Evolutionary conservation across 139 green algal species (phyloP).

Genomic region (Chlorella sp.): DNA sequence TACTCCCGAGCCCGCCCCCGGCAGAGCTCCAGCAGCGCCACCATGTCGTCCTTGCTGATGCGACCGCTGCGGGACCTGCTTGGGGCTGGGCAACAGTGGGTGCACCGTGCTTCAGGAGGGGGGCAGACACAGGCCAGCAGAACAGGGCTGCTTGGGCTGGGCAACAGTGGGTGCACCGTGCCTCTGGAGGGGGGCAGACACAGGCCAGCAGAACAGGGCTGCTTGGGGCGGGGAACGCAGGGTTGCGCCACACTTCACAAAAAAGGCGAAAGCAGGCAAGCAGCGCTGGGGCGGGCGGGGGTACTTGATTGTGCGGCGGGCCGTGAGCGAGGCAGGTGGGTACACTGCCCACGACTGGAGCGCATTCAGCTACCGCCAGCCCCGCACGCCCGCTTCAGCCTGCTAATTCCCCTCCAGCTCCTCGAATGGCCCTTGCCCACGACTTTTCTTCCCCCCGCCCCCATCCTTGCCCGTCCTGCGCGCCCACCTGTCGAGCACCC

Average conservation of each 20-base stretch:
- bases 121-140: too few relatives aligned
- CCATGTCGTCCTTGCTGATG: constrained; percentile 48
- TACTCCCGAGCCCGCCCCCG: constrained; percentile 22
- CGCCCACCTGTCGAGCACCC: constrained; percentile 57
- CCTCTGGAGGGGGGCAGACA: too few relatives aligned
- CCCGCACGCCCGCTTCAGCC: background rate
- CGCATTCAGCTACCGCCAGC: too few relatives aligned
- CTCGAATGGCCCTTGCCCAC: background rate
- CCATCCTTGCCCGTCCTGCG: background rate
- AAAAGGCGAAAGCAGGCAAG: too few relatives aligned
- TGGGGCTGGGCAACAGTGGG: background rate
- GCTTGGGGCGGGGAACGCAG: too few relatives aligned
- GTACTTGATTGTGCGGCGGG: too few relatives aligned
- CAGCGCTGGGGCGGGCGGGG: too few relatives aligned
- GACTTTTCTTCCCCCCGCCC: background rate
- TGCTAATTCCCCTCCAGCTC: background rate
- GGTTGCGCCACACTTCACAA: too few relatives aligned
- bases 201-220: too few relatives aligned
- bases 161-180: too few relatives aligned
- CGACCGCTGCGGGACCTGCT: constrained; percentile 50
- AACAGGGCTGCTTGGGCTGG: too few relatives aligned
- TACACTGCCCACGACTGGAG: background rate
- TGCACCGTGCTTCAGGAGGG: background rate
- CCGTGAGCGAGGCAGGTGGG: background rate
- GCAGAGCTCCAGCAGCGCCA: constrained; percentile 43